Evolutionary conservation across 2,329 filamentous ascomycete genomes (phyloP).

Genomic region (Botrytis hyacinthi): DNA sequence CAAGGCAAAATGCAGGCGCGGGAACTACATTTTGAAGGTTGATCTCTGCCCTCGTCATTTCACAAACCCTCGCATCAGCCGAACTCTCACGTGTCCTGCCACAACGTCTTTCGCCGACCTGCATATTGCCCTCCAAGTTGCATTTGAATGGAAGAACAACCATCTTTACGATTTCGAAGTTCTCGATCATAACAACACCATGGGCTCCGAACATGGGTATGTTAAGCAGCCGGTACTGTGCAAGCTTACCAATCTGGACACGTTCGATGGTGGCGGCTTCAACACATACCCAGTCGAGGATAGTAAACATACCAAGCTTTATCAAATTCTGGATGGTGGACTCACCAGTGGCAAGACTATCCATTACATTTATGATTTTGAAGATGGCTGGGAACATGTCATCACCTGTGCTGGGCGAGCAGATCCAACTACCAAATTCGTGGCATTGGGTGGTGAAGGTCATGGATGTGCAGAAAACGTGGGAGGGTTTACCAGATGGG

Average conservation of each 20-base stretch:
- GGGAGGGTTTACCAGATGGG: not conserved
- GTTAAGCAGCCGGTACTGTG: not conserved
- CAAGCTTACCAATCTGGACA: not conserved
- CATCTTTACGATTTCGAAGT: conserved; percentile 20
- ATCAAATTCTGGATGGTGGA: not conserved
- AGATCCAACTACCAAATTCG: not conserved
- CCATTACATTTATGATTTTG: not conserved
- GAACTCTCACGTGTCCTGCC: conserved; percentile 24
- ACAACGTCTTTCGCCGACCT: conserved; percentile 20
- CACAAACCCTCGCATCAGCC: conserved; percentile 20
- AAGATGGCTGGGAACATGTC: not conserved
- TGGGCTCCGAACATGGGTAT: not conserved
- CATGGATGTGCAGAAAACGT: conserved; percentile 4
- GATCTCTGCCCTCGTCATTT: conserved; percentile 21
- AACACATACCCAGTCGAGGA: too few relatives aligned
- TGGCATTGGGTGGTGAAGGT: not conserved
- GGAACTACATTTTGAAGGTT: conserved; percentile 23
- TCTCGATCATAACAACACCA: not conserved
- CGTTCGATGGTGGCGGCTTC: not conserved
- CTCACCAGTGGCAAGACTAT: not conserved
- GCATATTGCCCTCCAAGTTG: conserved; percentile 19
- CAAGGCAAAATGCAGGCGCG: not conserved
- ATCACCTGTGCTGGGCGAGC: not conserved
- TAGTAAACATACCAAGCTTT: not conserved
- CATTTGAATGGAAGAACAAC: conserved; percentile 18